These are phyloP conservation scores for Cercophora samala DNA, from an alignment of 495 filamentous ascomycete genomes.

Conservation along the genomic window DNA sequence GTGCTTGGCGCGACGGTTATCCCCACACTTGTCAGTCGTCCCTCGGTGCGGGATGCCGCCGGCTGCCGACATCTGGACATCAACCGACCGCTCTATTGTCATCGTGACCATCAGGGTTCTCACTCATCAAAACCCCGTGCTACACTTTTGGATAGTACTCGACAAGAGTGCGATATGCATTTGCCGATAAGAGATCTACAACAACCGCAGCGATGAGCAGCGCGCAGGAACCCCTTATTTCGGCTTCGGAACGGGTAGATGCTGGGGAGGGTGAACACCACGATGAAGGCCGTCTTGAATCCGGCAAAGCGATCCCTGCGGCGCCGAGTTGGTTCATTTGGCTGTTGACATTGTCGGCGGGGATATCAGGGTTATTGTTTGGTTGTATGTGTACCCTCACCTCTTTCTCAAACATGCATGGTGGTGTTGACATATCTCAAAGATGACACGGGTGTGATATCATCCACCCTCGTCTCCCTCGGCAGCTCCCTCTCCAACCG, in stretches of 20 bases:
- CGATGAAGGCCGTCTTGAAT: slow-evolving; percentile 8
- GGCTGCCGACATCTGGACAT: background rate
- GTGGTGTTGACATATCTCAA: slow-evolving; percentile 22
- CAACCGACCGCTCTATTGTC: background rate
- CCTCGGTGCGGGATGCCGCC: background rate
- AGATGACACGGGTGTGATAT: slow-evolving; percentile 89
- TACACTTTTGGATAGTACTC: background rate
- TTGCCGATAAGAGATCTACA: background rate
- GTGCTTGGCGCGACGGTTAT: background rate
- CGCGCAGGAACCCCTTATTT: slow-evolving; percentile 27
- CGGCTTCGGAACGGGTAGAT: slow-evolving; percentile 12
- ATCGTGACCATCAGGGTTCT: background rate
- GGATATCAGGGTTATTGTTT: slow-evolving; percentile 82
- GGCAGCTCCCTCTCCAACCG: slow-evolving; percentile 66
- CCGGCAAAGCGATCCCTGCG: background rate
- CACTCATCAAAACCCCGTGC: background rate
- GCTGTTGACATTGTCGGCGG: slow-evolving; percentile 74
- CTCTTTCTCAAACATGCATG: slow-evolving; percentile 10
- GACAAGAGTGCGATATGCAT: background rate
- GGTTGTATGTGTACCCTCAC: slow-evolving; percentile 62
- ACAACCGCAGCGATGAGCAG: slow-evolving; percentile 19
- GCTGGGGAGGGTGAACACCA: background rate
- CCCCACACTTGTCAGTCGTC: background rate
- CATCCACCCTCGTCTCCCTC: slow-evolving; percentile 79
- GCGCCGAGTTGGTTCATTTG: slow-evolving; percentile 56